These are phyloP conservation scores for Zygoascus hellenicus DNA, from an alignment of 1,139 yeast genomes.

Conservation along the genomic window DNA sequence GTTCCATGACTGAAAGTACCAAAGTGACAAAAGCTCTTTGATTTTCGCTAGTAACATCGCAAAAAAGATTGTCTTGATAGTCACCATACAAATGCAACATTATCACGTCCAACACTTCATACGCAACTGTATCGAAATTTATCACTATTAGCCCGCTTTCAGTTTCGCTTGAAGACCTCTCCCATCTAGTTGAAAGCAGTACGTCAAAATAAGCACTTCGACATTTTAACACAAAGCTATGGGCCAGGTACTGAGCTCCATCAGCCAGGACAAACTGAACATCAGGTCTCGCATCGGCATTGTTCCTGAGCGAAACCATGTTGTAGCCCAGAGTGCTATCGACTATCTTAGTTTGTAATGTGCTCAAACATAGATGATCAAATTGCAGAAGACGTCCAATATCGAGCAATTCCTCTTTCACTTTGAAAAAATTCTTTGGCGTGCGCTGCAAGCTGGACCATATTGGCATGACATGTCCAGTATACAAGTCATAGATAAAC, in stretches of 20 bases:
- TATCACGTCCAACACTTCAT: constrained; percentile 45
- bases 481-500: constrained; percentile 43
- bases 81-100: constrained; percentile 57
- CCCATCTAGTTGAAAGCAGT: constrained; percentile 54
- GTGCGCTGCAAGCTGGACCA: constrained; percentile 30
- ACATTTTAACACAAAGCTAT: constrained; percentile 47
- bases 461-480: constrained; percentile 39
- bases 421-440: neutral
- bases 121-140: constrained; percentile 43
- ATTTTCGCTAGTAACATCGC: constrained; percentile 31
- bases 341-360: neutral
- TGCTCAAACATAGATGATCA: constrained; percentile 2
- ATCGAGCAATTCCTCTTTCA: constrained; percentile 8
- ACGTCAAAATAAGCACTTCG: constrained; percentile 65
- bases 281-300: constrained; percentile 21
- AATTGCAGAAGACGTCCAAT: constrained; percentile 9
- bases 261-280: constrained; percentile 38
- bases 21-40: constrained; percentile 48
- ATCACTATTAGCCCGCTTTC: constrained; percentile 24
- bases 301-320: constrained; percentile 15
- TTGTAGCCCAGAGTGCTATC: constrained; percentile 17
- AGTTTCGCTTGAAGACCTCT: constrained; percentile 17
- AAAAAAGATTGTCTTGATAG: constrained; percentile 43
- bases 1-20: constrained; percentile 53
- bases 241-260: constrained; percentile 38